Percentiles rank a stretch among this genome's conserved stretches.
These are phyloP conservation scores for Artemisia tridentata DNA, from an alignment of 129 eudicot species.

Conservation along the genomic window DNA sequence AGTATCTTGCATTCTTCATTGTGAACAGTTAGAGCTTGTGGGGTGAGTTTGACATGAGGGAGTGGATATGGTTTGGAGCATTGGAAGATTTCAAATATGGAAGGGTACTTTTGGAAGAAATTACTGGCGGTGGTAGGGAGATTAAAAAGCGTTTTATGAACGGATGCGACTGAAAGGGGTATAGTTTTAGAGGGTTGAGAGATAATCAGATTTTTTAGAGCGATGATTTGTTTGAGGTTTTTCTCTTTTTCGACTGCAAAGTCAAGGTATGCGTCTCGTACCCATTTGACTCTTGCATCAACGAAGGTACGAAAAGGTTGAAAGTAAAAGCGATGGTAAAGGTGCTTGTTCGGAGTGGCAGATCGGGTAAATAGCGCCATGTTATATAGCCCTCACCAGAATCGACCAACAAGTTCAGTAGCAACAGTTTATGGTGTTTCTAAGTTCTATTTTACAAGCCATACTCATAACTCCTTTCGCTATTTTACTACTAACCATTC, in stretches of 20 bases:
- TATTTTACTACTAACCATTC: too few species aligned
- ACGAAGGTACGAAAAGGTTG: slow-evolving; percentile 59
- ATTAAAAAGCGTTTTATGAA: slow-evolving; percentile 47
- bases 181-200: slow-evolving; percentile 67
- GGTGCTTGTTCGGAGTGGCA: slow-evolving; percentile 16
- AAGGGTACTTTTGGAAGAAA: slow-evolving; percentile 69
- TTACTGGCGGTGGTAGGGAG: slow-evolving; percentile 63
- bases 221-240: slow-evolving; percentile 57
- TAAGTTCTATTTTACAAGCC: too few species aligned
- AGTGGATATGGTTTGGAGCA: slow-evolving; percentile 43
- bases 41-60: slow-evolving; percentile 64
- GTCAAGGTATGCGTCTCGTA: slow-evolving; percentile 79
- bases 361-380: slow-evolving; percentile 27
- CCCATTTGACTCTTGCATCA: slow-evolving; percentile 85
- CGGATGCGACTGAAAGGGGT: slow-evolving; percentile 52
- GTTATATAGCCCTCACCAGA: slow-evolving; percentile 1
- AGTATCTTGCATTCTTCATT: slow-evolving; percentile 53
- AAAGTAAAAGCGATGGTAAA: slow-evolving; percentile 21
- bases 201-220: slow-evolving; percentile 57
- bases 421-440: too few species aligned
- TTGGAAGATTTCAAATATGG: slow-evolving; percentile 49
- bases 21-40: slow-evolving; percentile 48
- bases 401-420: slow-evolving; percentile 9
- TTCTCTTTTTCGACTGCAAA: slow-evolving; percentile 67
- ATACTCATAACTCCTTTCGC: too few species aligned